These are phyloP conservation scores for Lichtheimia hyalospora DNA, from an alignment of 371 early-diverging fungal species.

Conservation along the genomic window DNA sequence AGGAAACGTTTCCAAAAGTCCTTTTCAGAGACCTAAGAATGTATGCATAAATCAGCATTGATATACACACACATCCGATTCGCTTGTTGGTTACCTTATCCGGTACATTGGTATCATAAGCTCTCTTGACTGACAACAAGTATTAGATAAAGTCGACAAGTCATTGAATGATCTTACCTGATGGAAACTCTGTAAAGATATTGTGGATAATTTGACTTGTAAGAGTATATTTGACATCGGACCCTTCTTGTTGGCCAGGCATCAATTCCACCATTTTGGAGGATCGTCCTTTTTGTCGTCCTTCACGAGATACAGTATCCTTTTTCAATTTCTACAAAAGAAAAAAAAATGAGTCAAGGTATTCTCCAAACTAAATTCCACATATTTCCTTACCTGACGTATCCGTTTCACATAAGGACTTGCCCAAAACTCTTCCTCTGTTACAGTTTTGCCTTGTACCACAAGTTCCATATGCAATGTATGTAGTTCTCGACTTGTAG, in stretches of 20 bases:
- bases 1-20: slow-evolving; percentile 90
- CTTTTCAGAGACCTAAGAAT: slow-evolving; percentile 66
- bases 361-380: too few species aligned
- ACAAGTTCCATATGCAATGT: slow-evolving; percentile 82
- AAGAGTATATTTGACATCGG: slow-evolving; percentile 82
- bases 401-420: slow-evolving; percentile 64
- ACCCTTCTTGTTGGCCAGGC: slow-evolving; percentile 77
- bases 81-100: slow-evolving; percentile 55
- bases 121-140: slow-evolving; percentile 65
- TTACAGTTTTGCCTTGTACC: slow-evolving; percentile 62
- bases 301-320: slow-evolving; percentile 67
- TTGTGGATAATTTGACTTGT: slow-evolving; percentile 88
- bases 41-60: neutral
- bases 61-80: neutral
- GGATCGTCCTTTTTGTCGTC: slow-evolving; percentile 83
- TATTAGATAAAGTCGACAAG: neutral
- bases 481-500: slow-evolving; percentile 68
- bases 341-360: neutral
- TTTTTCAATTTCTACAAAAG: slow-evolving; percentile 62
- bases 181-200: slow-evolving; percentile 89
- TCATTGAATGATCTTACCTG: slow-evolving; percentile 58
- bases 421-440: slow-evolving; percentile 94
- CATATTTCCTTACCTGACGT: slow-evolving; percentile 23
- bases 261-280: slow-evolving; percentile 81
- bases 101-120: slow-evolving; percentile 85